Evolutionary conservation across 371 early-diverging fungal species (phyloP), one percentile per base, ranked within the genome.

Genomic region (Mucor sp.): DNA sequence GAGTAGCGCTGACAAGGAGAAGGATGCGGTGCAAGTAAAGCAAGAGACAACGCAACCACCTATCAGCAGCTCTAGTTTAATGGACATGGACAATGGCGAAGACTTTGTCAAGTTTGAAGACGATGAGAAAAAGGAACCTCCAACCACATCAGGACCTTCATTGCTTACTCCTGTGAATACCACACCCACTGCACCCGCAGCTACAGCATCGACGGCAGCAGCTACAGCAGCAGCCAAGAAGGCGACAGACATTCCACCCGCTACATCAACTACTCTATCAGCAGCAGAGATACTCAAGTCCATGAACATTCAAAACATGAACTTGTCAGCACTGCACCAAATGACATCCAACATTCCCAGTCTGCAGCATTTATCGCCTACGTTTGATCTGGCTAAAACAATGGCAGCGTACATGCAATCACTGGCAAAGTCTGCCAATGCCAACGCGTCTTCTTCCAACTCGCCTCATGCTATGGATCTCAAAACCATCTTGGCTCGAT

Each of bases 101-200:
- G 74, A 74, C 21, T 83, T 79, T 74, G 81, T 83, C 8, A 74
- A 74, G 30, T 83, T 83, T 71, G 83, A 83, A 73, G 83, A 83
- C 1, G 81, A 80, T 56, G 83, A 83, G 17, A 71, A 77, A 25
- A 67, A 65, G 32, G 60, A 74, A 58, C 43, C 37, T 15, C 47
- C 66, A 47, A 25, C 56, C 19, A 19, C 32, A 33, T 15, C 59
- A 7, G 35, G 60, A 32, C 9, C 67, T 23, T 57, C 59, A 37
- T 37, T 37, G 37, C n/a, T 6, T 17, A 8, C 44, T 68, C 8
- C 62, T 48, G 28, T 33, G 39, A 37, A 44, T 27, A 44, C 15
- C 27, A 58, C 41, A 33, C 33, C 30, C 30, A 1, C 57, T 56
- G 15, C 62, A 21, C 61, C 58, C 2, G 35, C 30, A 65, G n/a